phyloP scores from a whole-genome alignment of 805 yeast species.

The Danielozyma ontarioensis region DNA sequence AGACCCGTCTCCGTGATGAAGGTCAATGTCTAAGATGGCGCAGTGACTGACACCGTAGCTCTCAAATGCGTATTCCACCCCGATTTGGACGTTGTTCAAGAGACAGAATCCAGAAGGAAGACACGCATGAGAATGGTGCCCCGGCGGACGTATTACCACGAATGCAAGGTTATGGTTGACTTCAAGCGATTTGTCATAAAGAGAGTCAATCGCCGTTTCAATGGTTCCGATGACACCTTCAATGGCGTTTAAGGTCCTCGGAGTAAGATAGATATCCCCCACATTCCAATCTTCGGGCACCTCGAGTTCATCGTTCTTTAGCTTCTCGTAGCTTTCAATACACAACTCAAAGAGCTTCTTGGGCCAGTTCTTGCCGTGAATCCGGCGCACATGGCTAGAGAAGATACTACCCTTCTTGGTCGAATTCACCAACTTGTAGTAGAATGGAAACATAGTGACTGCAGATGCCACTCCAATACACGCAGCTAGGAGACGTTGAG shows the following conservation, averaged over 20 bases:
- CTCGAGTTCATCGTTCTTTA: conserved; percentile 53
- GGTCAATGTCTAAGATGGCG: conserved; percentile 74
- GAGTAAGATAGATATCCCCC: conserved; percentile 73
- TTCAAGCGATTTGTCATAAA: conserved; percentile 16
- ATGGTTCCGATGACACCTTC: conserved; percentile 76
- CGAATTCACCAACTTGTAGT: conserved; percentile 46
- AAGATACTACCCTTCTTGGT: conserved; percentile 44
- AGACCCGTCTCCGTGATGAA: conserved; percentile 87
- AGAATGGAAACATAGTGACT: conserved; percentile 58
- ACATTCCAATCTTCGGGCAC: conserved; percentile 80
- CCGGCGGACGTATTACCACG: conserved; percentile 75
- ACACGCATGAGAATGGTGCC: conserved; percentile 81
- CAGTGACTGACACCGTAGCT: conserved; percentile 69
- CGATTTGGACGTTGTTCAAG: conserved; percentile 76
- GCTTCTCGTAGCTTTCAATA: conserved; percentile 49
- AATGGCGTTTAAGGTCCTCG: conserved; percentile 61
- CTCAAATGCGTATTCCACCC: conserved; percentile 68
- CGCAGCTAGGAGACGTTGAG: conserved; percentile 71
- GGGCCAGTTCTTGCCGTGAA: conserved; percentile 78
- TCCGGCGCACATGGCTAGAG: conserved; percentile 56
- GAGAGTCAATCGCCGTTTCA: conserved; percentile 60
- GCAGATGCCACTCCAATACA: conserved; percentile 80
- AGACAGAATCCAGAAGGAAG: conserved; percentile 85
- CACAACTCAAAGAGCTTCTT: conserved; percentile 53
- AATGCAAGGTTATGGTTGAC: conserved; percentile 45